A percentile compares a stretch with the other conserved stretches of the same genome.
phyloP scores from a whole-genome alignment of 2,329 filamentous ascomycete species.

The Aureobasidium sp. region DNA sequence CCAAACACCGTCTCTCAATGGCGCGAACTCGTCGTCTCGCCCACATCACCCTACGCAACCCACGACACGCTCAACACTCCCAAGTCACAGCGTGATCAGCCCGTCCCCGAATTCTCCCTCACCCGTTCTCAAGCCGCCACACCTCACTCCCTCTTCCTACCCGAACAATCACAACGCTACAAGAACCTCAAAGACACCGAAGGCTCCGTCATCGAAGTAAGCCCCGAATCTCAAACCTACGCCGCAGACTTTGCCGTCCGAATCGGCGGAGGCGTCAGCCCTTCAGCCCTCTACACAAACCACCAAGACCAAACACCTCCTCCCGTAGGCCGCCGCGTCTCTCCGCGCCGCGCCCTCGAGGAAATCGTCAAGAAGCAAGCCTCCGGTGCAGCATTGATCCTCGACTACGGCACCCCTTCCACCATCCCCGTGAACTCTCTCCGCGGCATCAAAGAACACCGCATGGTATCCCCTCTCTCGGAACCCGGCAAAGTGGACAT shows the following conservation, averaged over 20 bases:
- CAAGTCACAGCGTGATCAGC: constrained; percentile 29
- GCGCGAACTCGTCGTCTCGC: constrained; percentile 73
- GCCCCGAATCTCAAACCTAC: constrained; percentile 76
- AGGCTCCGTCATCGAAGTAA: constrained; percentile 75
- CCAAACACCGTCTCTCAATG: constrained; percentile 52
- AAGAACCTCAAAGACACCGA: constrained; percentile 58
- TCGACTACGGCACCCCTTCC: constrained; percentile 80
- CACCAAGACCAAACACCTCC: neutral
- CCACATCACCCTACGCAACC: constrained; percentile 43
- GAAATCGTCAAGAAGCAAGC: constrained; percentile 48
- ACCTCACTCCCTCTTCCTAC: constrained; percentile 75
- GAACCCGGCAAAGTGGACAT: constrained; percentile 78
- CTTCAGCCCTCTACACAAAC: constrained; percentile 13
- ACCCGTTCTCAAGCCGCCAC: constrained; percentile 67
- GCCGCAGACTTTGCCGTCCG: constrained; percentile 71
- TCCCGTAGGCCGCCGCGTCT: neutral
- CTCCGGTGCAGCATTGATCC: constrained; percentile 81
- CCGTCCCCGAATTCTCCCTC: constrained; percentile 73
- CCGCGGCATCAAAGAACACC: constrained; percentile 75
- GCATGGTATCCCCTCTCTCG: constrained; percentile 67
- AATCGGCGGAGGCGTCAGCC: constrained; percentile 57
- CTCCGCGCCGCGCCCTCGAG: constrained; percentile 9
- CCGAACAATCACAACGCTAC: constrained; percentile 72
- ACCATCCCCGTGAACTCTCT: constrained; percentile 82
- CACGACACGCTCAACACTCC: constrained; percentile 46